Conservation (phyloP, 306 rosid species). For the Coriaria nepalensis region DNA sequence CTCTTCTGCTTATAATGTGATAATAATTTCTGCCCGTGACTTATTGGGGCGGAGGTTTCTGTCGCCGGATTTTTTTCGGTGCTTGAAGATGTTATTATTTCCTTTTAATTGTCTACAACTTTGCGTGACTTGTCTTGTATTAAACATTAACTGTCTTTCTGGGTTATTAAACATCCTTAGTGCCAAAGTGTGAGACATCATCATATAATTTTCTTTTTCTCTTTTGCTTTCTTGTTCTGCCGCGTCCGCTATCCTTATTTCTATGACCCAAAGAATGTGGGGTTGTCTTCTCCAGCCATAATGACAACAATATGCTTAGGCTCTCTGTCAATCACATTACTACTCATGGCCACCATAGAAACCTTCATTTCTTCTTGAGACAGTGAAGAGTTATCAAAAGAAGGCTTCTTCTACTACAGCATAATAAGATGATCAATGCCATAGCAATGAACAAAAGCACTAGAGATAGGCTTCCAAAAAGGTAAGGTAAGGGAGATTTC, state of each 20-base stretch:
- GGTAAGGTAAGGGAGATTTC: conserved; percentile 8
- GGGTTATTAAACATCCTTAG: no score
- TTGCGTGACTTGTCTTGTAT: no score
- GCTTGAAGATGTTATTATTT: no score
- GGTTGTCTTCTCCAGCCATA: conserved; percentile 11
- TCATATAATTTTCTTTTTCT: not conserved
- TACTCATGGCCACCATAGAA: not conserved
- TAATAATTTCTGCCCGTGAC: conserved; percentile 41
- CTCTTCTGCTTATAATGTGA: conserved; percentile 9
- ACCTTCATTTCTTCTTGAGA: not conserved
- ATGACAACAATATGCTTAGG: conserved; percentile 4
- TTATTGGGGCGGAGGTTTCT: conserved; percentile 9
- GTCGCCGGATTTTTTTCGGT: no score
- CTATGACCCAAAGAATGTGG: conserved; percentile 3
- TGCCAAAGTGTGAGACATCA: no score
- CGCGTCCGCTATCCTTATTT: conserved; percentile 7
- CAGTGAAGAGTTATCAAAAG: not conserved
- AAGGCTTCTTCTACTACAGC: conserved; percentile 4
- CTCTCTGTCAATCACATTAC: not conserved
- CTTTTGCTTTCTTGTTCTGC: conserved; percentile 8
- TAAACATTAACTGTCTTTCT: no score
- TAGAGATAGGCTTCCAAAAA: conserved; percentile 8
- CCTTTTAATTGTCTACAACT: no score
- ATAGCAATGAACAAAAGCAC: conserved; percentile 2
- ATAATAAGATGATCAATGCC: conserved; percentile 5